These are phyloP conservation scores for Ajuga chamaepitys DNA, from an alignment of 257 asterid genomes.

Conservation along the genomic window DNA sequence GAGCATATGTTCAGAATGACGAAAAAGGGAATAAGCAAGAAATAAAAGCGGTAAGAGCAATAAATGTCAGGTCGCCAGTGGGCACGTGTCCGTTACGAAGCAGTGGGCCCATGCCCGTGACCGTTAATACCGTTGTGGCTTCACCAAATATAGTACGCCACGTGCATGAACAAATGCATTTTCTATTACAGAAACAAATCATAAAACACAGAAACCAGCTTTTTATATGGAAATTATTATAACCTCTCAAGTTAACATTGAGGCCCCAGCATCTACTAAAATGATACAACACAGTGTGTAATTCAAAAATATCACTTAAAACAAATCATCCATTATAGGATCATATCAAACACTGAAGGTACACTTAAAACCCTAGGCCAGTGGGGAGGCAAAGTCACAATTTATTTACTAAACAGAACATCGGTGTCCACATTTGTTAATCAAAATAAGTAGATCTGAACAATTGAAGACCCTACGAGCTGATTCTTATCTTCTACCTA, in stretches of 20 bases:
- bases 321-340: neutral
- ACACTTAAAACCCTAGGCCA: neutral
- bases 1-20: neutral
- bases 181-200: neutral
- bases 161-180: neutral
- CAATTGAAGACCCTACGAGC: neutral
- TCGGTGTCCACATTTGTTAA: neutral
- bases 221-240: neutral
- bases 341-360: neutral
- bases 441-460: conserved; percentile 7
- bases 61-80: neutral
- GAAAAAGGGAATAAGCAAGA: neutral
- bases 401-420: neutral
- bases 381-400: neutral
- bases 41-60: neutral
- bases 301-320: neutral
- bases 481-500: neutral
- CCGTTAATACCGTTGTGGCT: neutral
- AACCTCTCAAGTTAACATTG: neutral
- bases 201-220: neutral
- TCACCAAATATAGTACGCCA: neutral
- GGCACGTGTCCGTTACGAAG: neutral
- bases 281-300: neutral
- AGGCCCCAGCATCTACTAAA: neutral
- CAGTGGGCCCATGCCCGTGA: neutral